Evolutionary conservation across 176 grass and related monocot species (phyloP).

Genomic region (Ampelocalamus luodianensis): DNA sequence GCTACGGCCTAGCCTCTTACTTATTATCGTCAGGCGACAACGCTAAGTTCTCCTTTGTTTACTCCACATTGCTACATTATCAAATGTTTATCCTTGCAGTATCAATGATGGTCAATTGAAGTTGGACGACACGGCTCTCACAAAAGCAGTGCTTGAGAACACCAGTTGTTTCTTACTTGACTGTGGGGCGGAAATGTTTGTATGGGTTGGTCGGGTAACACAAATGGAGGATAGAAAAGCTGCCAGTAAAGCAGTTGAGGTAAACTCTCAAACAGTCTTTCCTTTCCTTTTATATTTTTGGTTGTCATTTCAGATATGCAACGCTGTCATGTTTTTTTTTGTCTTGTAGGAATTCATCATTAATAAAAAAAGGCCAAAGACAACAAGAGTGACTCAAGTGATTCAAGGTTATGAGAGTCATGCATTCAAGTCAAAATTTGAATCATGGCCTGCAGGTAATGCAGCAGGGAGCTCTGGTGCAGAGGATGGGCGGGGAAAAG

Average conservation of each 20-base stretch:
- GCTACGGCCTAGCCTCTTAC: too few species aligned
- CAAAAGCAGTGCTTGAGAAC: slow-evolving; percentile 83
- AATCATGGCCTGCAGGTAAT: slow-evolving; percentile 80
- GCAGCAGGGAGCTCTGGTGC: slow-evolving; percentile 56
- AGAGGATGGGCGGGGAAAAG: slow-evolving; percentile 93
- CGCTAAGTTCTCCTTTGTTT: neutral
- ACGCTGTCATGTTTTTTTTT: slow-evolving; percentile 26
- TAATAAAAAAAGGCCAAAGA: slow-evolving; percentile 80
- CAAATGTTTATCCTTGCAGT: slow-evolving; percentile 48
- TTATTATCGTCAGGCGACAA: too few species aligned
- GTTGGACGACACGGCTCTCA: slow-evolving; percentile 70
- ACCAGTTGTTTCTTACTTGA: slow-evolving; percentile 93
- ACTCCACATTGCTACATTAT: neutral
- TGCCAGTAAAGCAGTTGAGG: slow-evolving; percentile 88
- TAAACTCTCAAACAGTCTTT: slow-evolving; percentile 42
- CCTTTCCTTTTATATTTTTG: slow-evolving; percentile 25
- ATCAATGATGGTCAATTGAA: slow-evolving; percentile 75
- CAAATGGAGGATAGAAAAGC: slow-evolving; percentile 93
- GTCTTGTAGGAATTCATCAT: slow-evolving; percentile 76
- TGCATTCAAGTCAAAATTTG: slow-evolving; percentile 91
- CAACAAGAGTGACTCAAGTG: slow-evolving; percentile 76
- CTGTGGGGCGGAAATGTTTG: slow-evolving; percentile 87
- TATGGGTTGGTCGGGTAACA: slow-evolving; percentile 95
- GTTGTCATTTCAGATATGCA: slow-evolving; percentile 29
- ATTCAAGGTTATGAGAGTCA: slow-evolving; percentile 96